These are phyloP conservation scores for Globomyces sp. DNA, from an alignment of 371 early-diverging fungal species.

Conservation along the genomic window DNA sequence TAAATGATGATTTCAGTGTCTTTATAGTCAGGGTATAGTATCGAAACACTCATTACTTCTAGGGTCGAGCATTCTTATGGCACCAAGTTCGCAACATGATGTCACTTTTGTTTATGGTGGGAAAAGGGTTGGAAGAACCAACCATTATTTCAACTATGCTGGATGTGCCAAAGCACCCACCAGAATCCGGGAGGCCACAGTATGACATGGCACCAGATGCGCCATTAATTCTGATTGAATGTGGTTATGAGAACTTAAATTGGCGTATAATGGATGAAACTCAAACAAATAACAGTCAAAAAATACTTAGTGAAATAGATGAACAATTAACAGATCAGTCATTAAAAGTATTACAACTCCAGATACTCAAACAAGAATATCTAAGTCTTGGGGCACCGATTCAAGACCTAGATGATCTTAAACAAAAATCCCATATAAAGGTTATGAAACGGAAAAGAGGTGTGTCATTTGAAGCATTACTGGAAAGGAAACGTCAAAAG, in stretches of 20 bases:
- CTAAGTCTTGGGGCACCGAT: neutral
- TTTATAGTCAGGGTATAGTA: constrained; percentile 33
- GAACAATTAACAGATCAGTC: neutral
- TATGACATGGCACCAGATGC: constrained; percentile 87
- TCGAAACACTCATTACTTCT: constrained; percentile 29
- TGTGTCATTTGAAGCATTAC: neutral
- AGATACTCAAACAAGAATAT: constrained; percentile 7
- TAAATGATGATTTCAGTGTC: constrained; percentile 24
- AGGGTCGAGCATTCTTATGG: constrained; percentile 91
- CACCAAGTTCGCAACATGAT: constrained; percentile 97
- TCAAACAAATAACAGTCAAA: neutral
- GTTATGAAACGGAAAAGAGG: constrained; percentile 8
- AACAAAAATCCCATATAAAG: neutral
- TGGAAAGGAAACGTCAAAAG: neutral
- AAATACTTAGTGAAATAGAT: neutral
- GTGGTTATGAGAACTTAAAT: constrained; percentile 61
- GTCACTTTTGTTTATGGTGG: constrained; percentile 83
- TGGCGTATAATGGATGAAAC: constrained; percentile 1
- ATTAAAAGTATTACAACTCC: neutral
- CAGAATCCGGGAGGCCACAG: constrained; percentile 59
- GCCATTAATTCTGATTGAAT: constrained; percentile 85
- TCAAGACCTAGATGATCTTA: neutral
- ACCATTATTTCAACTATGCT: constrained; percentile 57
- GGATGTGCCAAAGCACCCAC: constrained; percentile 47
- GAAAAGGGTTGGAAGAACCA: constrained; percentile 67